A percentile compares a stretch with the other conserved stretches of the same genome.
Evolutionary conservation across 2,329 filamentous ascomycete species (phyloP).

Genomic region (Stagonosporopsis vannaccii): DNA sequence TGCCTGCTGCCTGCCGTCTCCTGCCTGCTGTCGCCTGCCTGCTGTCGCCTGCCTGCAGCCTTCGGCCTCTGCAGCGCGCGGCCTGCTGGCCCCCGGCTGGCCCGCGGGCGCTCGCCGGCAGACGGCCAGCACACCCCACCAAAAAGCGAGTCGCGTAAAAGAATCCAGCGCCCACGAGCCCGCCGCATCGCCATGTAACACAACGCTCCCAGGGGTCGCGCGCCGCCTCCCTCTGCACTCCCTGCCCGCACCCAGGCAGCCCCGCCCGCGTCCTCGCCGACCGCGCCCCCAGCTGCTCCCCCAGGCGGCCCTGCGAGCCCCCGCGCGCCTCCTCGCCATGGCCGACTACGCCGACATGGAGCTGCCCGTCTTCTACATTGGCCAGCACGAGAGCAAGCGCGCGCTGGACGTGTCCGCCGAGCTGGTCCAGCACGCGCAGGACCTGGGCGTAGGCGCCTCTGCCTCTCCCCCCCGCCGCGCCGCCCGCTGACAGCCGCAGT

Average conservation of each 20-base stretch:
- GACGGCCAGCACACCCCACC: slow-evolving; percentile 3
- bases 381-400: slow-evolving; percentile 74
- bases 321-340: neutral
- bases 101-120: too few species aligned
- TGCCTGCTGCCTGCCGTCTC: too few species aligned
- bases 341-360: slow-evolving; percentile 35
- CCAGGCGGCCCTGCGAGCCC: too few species aligned
- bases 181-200: neutral
- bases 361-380: slow-evolving; percentile 69
- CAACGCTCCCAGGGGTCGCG: neutral
- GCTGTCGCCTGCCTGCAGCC: too few species aligned
- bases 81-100: too few species aligned
- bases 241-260: neutral
- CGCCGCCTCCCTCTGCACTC: neutral
- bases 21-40: too few species aligned
- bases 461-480: neutral
- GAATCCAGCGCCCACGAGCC: neutral
- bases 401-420: slow-evolving; percentile 67
- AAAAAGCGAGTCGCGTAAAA: slow-evolving; percentile 1
- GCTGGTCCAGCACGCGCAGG: slow-evolving; percentile 72
- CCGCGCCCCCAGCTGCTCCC: too few species aligned
- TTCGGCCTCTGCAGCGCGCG: too few species aligned
- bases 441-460: slow-evolving; percentile 58
- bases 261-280: too few species aligned
- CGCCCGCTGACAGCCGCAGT: slow-evolving; percentile 57